Conservation (phyloP, 1,284 basidiomycete genomes). For the Papiliotrema laurentii region DNA sequence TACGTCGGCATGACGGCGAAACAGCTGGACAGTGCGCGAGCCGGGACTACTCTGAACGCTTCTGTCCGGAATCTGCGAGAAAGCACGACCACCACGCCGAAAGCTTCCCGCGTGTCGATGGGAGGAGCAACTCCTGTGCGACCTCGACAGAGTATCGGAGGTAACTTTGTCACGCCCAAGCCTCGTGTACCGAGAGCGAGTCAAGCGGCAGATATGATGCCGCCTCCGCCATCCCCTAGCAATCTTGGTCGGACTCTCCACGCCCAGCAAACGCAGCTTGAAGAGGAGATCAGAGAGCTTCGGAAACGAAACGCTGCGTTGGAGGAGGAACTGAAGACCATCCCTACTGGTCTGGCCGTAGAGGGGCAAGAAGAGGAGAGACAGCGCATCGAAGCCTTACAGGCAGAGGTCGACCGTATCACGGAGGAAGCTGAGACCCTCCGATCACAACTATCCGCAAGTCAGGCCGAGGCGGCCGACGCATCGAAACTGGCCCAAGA, state of each 20-base stretch:
- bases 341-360: background rate
- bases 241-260: conserved; percentile 22
- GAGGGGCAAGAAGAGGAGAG: conserved; percentile 1
- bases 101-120: conserved; percentile 34
- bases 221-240: conserved; percentile 47
- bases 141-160: conserved; percentile 39
- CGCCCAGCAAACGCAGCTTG: conserved; percentile 41
- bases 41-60: conserved; percentile 16
- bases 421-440: conserved; percentile 31
- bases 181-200: conserved; percentile 28
- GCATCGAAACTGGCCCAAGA: conserved; percentile 32
- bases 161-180: conserved; percentile 41
- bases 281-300: conserved; percentile 40
- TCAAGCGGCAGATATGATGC: conserved; percentile 41
- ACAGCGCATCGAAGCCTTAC: conserved; percentile 23
- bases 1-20: conserved; percentile 70
- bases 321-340: conserved; percentile 12
- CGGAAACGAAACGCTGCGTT: conserved; percentile 31
- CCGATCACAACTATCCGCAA: conserved; percentile 25
- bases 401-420: conserved; percentile 25
- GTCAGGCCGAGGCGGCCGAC: conserved; percentile 38
- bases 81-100: conserved; percentile 39
- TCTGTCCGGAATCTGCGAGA: conserved; percentile 14
- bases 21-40: conserved; percentile 58
- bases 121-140: conserved; percentile 28